phyloP scores from a whole-genome alignment of 2,329 filamentous ascomycete species.

The Clonostachys solani region DNA sequence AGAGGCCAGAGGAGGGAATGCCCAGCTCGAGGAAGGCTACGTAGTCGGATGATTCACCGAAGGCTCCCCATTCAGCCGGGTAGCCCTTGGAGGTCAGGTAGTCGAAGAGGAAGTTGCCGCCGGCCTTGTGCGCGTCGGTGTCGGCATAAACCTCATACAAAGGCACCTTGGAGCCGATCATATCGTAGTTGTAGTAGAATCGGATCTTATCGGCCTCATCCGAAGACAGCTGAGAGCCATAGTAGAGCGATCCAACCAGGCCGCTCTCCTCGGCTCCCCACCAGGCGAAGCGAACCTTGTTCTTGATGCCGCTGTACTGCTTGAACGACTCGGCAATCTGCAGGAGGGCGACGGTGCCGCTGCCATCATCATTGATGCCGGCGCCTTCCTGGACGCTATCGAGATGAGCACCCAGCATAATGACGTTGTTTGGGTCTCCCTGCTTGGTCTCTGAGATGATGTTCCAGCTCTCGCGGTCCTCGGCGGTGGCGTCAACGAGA shows the following conservation, averaged over 20 bases:
- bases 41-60: constrained; percentile 32
- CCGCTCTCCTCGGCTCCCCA: constrained; percentile 38
- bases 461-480: constrained; percentile 31
- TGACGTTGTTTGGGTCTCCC: constrained; percentile 33
- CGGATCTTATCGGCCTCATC: constrained; percentile 48
- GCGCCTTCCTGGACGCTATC: constrained; percentile 32
- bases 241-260: constrained; percentile 37
- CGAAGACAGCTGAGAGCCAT: constrained; percentile 25
- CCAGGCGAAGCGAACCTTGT: constrained; percentile 38
- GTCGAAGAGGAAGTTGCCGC: constrained; percentile 24
- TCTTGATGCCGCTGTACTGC: constrained; percentile 30
- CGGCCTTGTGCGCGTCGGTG: constrained; percentile 28
- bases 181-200: constrained; percentile 69
- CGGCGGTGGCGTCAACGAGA: constrained; percentile 28
- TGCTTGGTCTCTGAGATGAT: constrained; percentile 36
- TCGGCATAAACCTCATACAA: constrained; percentile 32
- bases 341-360: constrained; percentile 28
- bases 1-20: constrained; percentile 32
- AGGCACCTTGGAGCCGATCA: constrained; percentile 51
- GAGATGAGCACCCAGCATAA: constrained; percentile 35
- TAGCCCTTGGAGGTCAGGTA: constrained; percentile 28
- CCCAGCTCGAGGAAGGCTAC: constrained; percentile 32
- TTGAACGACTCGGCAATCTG: constrained; percentile 29
- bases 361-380: constrained; percentile 36
- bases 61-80: constrained; percentile 22